phyloP scores from a whole-genome alignment of 108 stramenopile genomes.

The Phaeodactylum tricornutum region DNA sequence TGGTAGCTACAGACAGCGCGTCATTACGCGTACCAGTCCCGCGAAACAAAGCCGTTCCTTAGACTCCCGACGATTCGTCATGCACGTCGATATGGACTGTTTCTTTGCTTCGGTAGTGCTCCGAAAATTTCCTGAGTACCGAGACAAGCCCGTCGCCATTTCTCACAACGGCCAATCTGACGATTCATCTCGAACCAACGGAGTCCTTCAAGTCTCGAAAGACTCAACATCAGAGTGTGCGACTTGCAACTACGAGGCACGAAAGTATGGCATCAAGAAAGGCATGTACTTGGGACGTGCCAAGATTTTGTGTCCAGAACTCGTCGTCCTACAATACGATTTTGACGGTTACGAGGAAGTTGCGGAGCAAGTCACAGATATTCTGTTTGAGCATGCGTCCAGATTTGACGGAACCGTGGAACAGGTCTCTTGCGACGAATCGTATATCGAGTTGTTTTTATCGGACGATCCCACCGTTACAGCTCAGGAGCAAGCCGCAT shows the following conservation, averaged over 20 bases:
- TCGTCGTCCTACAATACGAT: conserved; percentile 84
- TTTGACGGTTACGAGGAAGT: conserved; percentile 83
- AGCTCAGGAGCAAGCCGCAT: conserved; percentile 12
- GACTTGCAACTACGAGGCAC: conserved; percentile 90
- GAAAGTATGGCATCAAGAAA: conserved; percentile 78
- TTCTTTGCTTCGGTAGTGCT: conserved; percentile 88
- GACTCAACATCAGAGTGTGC: conserved; percentile 81
- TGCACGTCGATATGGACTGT: conserved; percentile 95
- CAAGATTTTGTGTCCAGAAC: conserved; percentile 74
- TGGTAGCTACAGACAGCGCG: conserved; percentile 69
- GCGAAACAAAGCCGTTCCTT: conserved; percentile 1
- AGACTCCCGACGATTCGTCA: conserved; percentile 47
- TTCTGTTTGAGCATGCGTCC: conserved; percentile 45
- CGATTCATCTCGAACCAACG: conserved; percentile 1
- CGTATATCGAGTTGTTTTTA: conserved; percentile 63
- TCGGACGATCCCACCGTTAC: conserved; percentile 11
- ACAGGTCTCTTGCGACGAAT: conserved; percentile 89
- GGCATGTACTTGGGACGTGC: conserved; percentile 91
- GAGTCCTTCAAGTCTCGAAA: conserved; percentile 14
- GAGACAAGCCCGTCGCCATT: conserved; percentile 77
- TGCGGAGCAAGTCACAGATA: conserved; percentile 63
- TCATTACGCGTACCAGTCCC: not conserved
- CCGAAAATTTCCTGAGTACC: conserved; percentile 72
- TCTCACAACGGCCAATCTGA: conserved; percentile 53
- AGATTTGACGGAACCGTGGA: conserved; percentile 66